Base-by-base conservation (phyloP, 495 filamentous ascomycete genomes). In the Recurvomyces mirabilis region DNA sequence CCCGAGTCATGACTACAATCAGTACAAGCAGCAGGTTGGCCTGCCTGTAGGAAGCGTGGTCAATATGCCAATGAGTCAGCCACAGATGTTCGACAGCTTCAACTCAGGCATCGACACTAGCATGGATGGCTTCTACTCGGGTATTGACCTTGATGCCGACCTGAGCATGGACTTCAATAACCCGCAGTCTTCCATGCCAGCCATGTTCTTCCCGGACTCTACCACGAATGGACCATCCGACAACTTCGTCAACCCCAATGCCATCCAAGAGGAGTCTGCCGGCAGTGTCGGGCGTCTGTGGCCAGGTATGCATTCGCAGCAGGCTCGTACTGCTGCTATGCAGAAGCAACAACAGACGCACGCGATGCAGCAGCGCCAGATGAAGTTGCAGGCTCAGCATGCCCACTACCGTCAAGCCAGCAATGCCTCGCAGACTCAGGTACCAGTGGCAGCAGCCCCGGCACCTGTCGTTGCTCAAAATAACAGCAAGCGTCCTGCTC, bases 1-100 rank as follows among this genome's bases (percentile, higher is more conserved):
- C 15, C 88, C 89, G 7, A 94, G 86, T 57, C 86, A 94, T 67
- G 82, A 88, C 57, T 98, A 98, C 65, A 81, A 87, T 49, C 76
- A 79, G 33, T 85, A 93, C 64, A 81, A 82, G 62, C 89, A 98
- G 57, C 87, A 94, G 63, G 91, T 88, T 3, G 85, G 86, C 43
- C 72, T 93, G 22, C 82, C 88, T 0, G 77, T 82, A 1, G 84
- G 84, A 32, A 86, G 81, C 20, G 58, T 91, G 39, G 46, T 40
- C 26, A 49, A 40, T 41, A 14, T 48, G 76, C 77, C 78, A 24
- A 72, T 82, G 54, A 81, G 77, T 58, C 68, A 78, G 5, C 70
- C 77, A 46, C 28, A 46, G 21, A 47, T 44, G 43, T 66, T 72
- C 38, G 75, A 71, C 52, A 64, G 66, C 37, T 72, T 73, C 40